These are phyloP conservation scores for Gamarada debralockiae DNA, from an alignment of 495 filamentous ascomycete species.

Conservation along the genomic window DNA sequence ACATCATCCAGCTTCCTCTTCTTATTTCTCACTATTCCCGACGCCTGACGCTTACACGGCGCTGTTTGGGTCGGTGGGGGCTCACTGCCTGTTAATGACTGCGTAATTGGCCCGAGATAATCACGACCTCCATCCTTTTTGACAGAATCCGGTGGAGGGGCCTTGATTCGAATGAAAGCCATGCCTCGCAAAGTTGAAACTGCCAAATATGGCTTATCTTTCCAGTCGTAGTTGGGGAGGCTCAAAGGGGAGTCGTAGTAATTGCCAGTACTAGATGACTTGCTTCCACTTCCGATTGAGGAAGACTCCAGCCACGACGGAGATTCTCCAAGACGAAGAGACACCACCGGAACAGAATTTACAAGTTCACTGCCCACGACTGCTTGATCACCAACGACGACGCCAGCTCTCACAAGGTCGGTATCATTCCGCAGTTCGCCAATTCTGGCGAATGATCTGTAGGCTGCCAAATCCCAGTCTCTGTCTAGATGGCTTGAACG, in stretches of 20 bases:
- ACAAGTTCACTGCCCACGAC: slow-evolving; percentile 8
- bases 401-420: slow-evolving; percentile 14
- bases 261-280: too few relatives aligned
- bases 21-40: slow-evolving; percentile 6
- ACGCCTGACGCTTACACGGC: background rate
- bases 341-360: slow-evolving; percentile 19
- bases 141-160: background rate
- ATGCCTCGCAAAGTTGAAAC: background rate
- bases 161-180: slow-evolving; percentile 12
- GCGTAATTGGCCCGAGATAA: too few relatives aligned
- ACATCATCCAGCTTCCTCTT: slow-evolving; percentile 14
- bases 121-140: too few relatives aligned
- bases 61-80: background rate
- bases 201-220: too few relatives aligned
- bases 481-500: too few relatives aligned
- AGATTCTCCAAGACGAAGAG: slow-evolving; percentile 15
- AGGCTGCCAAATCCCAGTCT: slow-evolving; percentile 11
- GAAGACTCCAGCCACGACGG: background rate
- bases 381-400: slow-evolving; percentile 6
- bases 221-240: too few relatives aligned
- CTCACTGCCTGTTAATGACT: too few relatives aligned
- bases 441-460: slow-evolving; percentile 8
- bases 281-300: too few relatives aligned
- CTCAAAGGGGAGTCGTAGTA: too few relatives aligned
- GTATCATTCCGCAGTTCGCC: slow-evolving; percentile 20